Evolutionary conservation across 768 basidiomycete species (phyloP).

Genomic region (Tricholoma flavovirens): DNA sequence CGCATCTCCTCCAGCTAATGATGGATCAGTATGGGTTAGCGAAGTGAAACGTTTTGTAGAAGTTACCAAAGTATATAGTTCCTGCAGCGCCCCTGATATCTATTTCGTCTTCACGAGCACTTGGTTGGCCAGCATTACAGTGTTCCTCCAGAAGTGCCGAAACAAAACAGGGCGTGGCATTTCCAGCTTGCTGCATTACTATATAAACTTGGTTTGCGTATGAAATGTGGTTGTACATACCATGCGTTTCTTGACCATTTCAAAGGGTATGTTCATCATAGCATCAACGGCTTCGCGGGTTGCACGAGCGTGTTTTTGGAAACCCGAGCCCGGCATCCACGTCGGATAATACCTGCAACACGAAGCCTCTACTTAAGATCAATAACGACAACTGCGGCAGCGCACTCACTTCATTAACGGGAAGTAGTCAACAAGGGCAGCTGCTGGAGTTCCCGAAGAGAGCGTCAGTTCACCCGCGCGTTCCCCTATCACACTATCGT

Average conservation of each 20-base stretch:
- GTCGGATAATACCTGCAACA: constrained; percentile 37
- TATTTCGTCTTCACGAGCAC: constrained; percentile 20
- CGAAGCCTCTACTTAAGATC: background rate
- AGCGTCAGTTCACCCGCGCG: constrained; percentile 41
- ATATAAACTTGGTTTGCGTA: constrained; percentile 3
- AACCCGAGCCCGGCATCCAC: constrained; percentile 43
- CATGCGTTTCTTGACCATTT: constrained; percentile 44
- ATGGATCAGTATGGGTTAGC: background rate
- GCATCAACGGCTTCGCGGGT: constrained; percentile 37
- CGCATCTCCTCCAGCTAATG: constrained; percentile 28
- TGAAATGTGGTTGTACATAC: constrained; percentile 22
- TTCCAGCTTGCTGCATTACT: constrained; percentile 32
- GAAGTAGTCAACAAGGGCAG: constrained; percentile 45
- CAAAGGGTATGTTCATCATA: constrained; percentile 47
- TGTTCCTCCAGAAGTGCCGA: constrained; percentile 37
- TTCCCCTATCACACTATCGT: constrained; percentile 32
- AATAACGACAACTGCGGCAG: background rate
- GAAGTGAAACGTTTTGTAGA: background rate
- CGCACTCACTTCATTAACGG: constrained; percentile 34
- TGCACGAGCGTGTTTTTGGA: constrained; percentile 39
- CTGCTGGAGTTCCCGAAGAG: constrained; percentile 39
- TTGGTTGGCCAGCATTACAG: constrained; percentile 22
- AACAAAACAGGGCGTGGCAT: constrained; percentile 38
- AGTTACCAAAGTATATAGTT: constrained; percentile 39
- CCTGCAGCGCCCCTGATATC: constrained; percentile 47